These are phyloP conservation scores for Pleurotus salmoneostramineus DNA, from an alignment of 768 basidiomycete genomes.

Conservation along the genomic window DNA sequence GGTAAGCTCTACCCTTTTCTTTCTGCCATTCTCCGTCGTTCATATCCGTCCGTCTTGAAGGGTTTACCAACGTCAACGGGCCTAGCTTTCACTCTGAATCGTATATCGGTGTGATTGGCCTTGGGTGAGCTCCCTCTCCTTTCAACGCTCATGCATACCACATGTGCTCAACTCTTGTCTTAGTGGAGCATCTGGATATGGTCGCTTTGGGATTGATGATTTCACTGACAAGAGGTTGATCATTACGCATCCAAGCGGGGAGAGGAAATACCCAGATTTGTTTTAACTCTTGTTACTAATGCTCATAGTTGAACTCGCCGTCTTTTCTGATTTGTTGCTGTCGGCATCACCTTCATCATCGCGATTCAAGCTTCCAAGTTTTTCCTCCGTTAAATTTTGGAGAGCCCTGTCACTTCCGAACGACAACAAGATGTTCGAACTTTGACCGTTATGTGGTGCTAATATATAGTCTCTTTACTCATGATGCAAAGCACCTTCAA, in stretches of 20 bases:
- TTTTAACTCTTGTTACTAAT: neutral
- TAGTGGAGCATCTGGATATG: conserved; percentile 47
- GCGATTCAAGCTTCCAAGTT: no score
- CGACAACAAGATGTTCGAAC: no score
- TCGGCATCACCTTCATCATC: no score
- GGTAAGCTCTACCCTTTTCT: conserved; percentile 24
- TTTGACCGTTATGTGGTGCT: no score
- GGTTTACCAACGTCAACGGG: conserved; percentile 53
- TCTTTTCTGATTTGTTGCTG: no score
- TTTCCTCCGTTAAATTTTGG: no score
- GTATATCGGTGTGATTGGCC: conserved; percentile 30
- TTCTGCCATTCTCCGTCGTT: neutral
- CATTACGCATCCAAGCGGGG: conserved; percentile 34
- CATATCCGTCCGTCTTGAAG: conserved; percentile 20
- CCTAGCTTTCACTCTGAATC: conserved; percentile 44
- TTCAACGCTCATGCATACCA: neutral
- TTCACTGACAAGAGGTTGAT: conserved; percentile 44
- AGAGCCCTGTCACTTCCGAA: no score
- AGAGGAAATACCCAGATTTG: conserved; percentile 15
- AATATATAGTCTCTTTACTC: no score
- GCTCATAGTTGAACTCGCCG: no score
- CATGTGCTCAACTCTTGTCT: neutral
- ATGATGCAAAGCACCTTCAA: no score
- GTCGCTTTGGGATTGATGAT: conserved; percentile 45
- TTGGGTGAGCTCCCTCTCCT: conserved; percentile 34